Percentiles rank a stretch among this genome's conserved stretches.
These are phyloP conservation scores for Cryptococcus sp. DNA, from an alignment of 1,284 basidiomycete species.

Conservation along the genomic window DNA sequence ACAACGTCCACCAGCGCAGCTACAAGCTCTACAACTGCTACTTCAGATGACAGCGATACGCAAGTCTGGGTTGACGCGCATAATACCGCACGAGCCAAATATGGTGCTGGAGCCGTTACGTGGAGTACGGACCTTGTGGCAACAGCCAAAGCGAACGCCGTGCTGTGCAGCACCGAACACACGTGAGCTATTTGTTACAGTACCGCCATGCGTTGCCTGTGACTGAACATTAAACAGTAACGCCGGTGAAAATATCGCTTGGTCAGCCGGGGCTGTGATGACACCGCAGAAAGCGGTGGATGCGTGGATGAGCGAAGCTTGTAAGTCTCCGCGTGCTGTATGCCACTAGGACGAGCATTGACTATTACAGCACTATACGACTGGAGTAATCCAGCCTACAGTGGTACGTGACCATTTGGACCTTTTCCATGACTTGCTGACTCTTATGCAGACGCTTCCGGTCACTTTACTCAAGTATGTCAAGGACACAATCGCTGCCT, in stretches of 20 bases:
- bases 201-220: neutral
- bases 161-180: constrained; percentile 24
- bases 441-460: constrained; percentile 19
- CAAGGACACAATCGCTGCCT: too few species aligned
- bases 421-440: neutral
- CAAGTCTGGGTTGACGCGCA: constrained; percentile 22
- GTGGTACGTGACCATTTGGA: constrained; percentile 5
- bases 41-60: neutral
- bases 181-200: constrained; percentile 17
- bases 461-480: constrained; percentile 26
- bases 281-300: constrained; percentile 25
- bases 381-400: constrained; percentile 21
- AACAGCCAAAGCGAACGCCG: constrained; percentile 25
- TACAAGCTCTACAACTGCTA: neutral
- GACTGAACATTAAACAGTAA: constrained; percentile 10
- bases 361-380: constrained; percentile 22
- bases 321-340: constrained; percentile 10
- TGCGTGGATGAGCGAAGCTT: constrained; percentile 31
- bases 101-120: constrained; percentile 17
- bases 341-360: neutral
- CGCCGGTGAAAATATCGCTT: constrained; percentile 28
- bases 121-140: constrained; percentile 20
- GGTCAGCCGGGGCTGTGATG: constrained; percentile 14
- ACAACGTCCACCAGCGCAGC: neutral
- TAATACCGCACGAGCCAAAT: constrained; percentile 17